Percentiles rank a stretch among this genome's conserved stretches.
Evolutionary conservation across 305 asterid genomes (phyloP).

Genomic region (Galium porrigens): DNA sequence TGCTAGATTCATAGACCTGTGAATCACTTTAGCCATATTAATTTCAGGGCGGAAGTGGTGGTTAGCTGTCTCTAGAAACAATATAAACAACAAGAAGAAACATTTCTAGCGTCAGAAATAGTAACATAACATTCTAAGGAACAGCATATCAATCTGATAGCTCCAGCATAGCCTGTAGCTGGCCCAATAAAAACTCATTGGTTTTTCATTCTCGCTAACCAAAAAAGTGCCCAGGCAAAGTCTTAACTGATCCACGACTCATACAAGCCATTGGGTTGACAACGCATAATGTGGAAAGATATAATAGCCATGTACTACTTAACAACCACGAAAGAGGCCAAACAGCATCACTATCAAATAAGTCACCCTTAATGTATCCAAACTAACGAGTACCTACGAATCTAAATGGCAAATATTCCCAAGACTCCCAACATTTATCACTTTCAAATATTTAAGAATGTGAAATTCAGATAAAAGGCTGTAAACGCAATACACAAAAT

Average conservation of each 20-base stretch:
- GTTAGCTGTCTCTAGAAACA: background rate
- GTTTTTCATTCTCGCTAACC: too few relatives aligned
- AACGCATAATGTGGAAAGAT: background rate
- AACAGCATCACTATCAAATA: background rate
- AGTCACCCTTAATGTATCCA: background rate
- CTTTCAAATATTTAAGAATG: background rate
- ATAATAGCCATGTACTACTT: background rate
- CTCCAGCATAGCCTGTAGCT: too few relatives aligned
- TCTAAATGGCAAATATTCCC: background rate
- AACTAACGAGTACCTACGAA: background rate
- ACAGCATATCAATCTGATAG: background rate
- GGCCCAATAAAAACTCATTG: too few relatives aligned
- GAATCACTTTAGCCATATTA: slow-evolving; percentile 11
- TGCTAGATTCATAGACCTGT: slow-evolving; percentile 39
- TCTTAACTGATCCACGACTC: too few relatives aligned
- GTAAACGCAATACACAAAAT: background rate
- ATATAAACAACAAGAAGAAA: background rate
- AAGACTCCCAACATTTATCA: background rate
- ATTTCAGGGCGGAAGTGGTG: slow-evolving; percentile 13
- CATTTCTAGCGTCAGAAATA: background rate
- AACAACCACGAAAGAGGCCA: background rate
- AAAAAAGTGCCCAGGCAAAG: too few relatives aligned
- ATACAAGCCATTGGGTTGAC: too few relatives aligned
- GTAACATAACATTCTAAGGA: too few relatives aligned
- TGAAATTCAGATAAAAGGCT: background rate